Conservation (phyloP, 1,284 basidiomycete species). For the Quambalaria eucalypti region DNA sequence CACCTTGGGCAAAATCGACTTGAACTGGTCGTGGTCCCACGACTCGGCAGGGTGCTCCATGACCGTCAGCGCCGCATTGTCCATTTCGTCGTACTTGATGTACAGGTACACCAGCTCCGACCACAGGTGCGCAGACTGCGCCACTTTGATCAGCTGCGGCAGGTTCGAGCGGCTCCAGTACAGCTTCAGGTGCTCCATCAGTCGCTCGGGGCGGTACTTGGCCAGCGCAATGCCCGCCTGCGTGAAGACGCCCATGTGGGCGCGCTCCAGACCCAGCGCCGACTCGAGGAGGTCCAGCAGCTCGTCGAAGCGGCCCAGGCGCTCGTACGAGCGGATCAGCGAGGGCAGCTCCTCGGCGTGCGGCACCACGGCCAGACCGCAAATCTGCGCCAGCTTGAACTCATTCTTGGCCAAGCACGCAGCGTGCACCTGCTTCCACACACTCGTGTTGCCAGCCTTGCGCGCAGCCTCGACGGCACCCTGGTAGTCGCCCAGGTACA, state of each 20-base stretch:
- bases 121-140: constrained; percentile 96
- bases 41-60: constrained; percentile 94
- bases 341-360: constrained; percentile 74
- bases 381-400: constrained; percentile 92
- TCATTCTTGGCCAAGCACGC: constrained; percentile 96
- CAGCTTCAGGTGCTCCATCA: constrained; percentile 97
- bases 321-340: constrained; percentile 78
- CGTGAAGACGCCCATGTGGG: constrained; percentile 78
- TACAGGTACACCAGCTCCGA: constrained; percentile 95
- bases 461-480: constrained; percentile 94
- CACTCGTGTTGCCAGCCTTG: constrained; percentile 96
- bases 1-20: constrained; percentile 51
- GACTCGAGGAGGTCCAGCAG: constrained; percentile 83
- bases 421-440: constrained; percentile 99
- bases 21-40: constrained; percentile 98
- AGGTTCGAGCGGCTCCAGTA: constrained; percentile 97
- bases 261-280: constrained; percentile 81
- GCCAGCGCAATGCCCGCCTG: constrained; percentile 89
- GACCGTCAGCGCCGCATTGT: constrained; percentile 93
- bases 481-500: constrained; percentile 97
- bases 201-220: constrained; percentile 92
- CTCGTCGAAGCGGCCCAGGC: constrained; percentile 87
- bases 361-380: constrained; percentile 46
- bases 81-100: constrained; percentile 93
- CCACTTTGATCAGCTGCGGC: constrained; percentile 84